Percentiles rank a stretch among this genome's conserved stretches.
phyloP scores from a whole-genome alignment of 2,329 filamentous ascomycete species.

The Clarireedia homoeocarpa region DNA sequence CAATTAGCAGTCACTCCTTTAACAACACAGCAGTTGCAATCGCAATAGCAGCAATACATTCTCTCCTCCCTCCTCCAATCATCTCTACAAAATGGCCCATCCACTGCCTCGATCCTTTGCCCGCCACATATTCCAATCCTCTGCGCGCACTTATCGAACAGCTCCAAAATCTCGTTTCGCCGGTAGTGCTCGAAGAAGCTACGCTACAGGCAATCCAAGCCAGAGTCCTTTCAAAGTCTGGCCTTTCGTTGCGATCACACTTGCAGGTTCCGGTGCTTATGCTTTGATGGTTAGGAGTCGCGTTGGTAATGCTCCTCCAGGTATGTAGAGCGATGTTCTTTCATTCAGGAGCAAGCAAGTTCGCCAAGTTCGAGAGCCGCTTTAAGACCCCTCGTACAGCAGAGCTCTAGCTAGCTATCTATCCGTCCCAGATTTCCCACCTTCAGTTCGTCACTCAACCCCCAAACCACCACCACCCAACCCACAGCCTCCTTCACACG shows the following conservation, averaged over 20 bases:
- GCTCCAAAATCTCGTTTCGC: constrained; percentile 13
- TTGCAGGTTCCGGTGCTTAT: constrained; percentile 42
- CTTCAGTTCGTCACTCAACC: not conserved
- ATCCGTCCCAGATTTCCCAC: not conserved
- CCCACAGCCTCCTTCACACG: not conserved
- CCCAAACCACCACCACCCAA: not conserved
- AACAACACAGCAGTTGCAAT: not conserved
- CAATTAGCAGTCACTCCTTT: not conserved
- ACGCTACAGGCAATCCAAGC: constrained; percentile 26
- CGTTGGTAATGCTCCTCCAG: constrained; percentile 25
- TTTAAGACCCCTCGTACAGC: constrained; percentile 14
- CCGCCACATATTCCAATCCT: constrained; percentile 21
- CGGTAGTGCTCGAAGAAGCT: constrained; percentile 20
- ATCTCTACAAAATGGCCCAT: constrained; percentile 19
- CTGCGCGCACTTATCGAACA: constrained; percentile 13
- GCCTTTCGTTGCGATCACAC: constrained; percentile 35
- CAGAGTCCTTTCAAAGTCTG: constrained; percentile 31
- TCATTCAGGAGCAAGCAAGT: not conserved
- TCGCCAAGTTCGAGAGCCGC: constrained; percentile 20
- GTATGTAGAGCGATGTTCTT: constrained; percentile 6
- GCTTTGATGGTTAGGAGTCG: constrained; percentile 42
- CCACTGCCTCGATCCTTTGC: constrained; percentile 21
- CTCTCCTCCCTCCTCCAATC: not conserved
- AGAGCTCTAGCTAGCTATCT: no score
- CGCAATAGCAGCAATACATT: not conserved